phyloP scores from a whole-genome alignment of 192 early-diverging fungal genomes.

The Phlyctochytrium planicorne region DNA sequence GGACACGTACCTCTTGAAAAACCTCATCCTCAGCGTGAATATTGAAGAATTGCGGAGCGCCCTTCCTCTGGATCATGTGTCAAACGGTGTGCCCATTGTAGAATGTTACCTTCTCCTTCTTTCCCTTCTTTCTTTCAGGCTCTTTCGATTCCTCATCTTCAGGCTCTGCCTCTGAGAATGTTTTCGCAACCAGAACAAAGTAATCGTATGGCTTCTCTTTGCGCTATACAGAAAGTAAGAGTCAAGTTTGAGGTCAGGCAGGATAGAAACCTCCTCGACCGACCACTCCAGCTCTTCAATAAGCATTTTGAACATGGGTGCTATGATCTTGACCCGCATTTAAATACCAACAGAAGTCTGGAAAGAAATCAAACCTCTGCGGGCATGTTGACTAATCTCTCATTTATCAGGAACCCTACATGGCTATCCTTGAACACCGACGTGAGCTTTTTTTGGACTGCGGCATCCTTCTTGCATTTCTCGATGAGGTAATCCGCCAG shows the following conservation, averaged over 20 bases:
- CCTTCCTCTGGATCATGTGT: neutral
- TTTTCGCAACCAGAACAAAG: conserved; percentile 76
- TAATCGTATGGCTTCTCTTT: conserved; percentile 73
- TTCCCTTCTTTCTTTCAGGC: conserved; percentile 37
- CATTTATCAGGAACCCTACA: conserved; percentile 75
- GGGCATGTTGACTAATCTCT: conserved; percentile 95
- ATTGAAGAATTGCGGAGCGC: conserved; percentile 56
- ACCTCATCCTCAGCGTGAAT: conserved; percentile 94
- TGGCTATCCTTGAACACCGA: conserved; percentile 10
- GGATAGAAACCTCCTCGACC: conserved; percentile 57
- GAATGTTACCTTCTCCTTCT: conserved; percentile 32
- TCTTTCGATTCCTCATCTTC: conserved; percentile 58
- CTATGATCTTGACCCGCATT: conserved; percentile 59
- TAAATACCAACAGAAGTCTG: neutral
- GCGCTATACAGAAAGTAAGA: conserved; percentile 10
- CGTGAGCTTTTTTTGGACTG: conserved; percentile 9
- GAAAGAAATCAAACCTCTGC: conserved; percentile 43
- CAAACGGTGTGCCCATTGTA: neutral
- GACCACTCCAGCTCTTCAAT: conserved; percentile 77
- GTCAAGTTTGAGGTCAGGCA: neutral
- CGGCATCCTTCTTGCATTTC: conserved; percentile 47
- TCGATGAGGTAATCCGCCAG: conserved; percentile 62
- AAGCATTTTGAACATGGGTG: conserved; percentile 90
- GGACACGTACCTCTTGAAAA: conserved; percentile 54
- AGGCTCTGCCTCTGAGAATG: conserved; percentile 76